Percentiles rank a stretch among this genome's conserved stretches.
phyloP scores from a whole-genome alignment of 2,329 filamentous ascomycete species.

The Fonsecaea monophora region DNA sequence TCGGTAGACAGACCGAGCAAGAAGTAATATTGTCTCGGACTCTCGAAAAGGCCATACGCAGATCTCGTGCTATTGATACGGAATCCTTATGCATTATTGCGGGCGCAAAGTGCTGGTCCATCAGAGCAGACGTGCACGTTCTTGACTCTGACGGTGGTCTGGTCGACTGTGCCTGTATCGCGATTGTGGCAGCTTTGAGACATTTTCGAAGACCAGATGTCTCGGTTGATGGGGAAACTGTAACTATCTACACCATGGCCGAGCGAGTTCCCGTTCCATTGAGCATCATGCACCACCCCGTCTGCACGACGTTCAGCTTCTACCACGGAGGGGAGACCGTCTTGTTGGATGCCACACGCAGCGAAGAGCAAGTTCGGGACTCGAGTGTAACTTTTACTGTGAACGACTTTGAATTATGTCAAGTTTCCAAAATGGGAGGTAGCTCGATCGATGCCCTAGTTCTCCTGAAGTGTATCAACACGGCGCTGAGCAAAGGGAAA shows the following conservation, averaged over 20 bases:
- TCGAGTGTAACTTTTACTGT: slow-evolving; percentile 79
- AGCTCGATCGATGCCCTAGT: slow-evolving; percentile 78
- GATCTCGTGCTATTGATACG: slow-evolving; percentile 90
- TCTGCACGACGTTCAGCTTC: slow-evolving; percentile 89
- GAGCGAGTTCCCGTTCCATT: slow-evolving; percentile 91
- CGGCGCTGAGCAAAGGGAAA: slow-evolving; percentile 79
- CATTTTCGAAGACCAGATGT: slow-evolving; percentile 93
- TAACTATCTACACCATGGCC: slow-evolving; percentile 81
- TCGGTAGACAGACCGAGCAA: slow-evolving; percentile 78
- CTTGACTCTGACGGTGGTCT: slow-evolving; percentile 90
- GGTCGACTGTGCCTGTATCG: slow-evolving; percentile 83
- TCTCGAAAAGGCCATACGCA: slow-evolving; percentile 91
- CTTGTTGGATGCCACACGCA: slow-evolving; percentile 55
- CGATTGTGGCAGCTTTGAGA: slow-evolving; percentile 83
- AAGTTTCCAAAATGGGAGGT: slow-evolving; percentile 89
- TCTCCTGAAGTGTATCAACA: slow-evolving; percentile 75
- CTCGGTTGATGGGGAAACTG: slow-evolving; percentile 79
- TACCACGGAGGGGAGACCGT: slow-evolving; percentile 61
- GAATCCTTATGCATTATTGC: slow-evolving; percentile 94
- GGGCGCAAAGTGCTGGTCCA: slow-evolving; percentile 86
- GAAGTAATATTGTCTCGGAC: slow-evolving; percentile 86
- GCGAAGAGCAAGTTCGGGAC: slow-evolving; percentile 63
- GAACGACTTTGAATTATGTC: slow-evolving; percentile 91
- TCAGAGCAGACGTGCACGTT: slow-evolving; percentile 90
- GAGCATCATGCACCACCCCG: slow-evolving; percentile 88